Evolutionary conservation across 108 stramenopile genomes (phyloP).

Genomic region (Conticribra weissflogii): DNA sequence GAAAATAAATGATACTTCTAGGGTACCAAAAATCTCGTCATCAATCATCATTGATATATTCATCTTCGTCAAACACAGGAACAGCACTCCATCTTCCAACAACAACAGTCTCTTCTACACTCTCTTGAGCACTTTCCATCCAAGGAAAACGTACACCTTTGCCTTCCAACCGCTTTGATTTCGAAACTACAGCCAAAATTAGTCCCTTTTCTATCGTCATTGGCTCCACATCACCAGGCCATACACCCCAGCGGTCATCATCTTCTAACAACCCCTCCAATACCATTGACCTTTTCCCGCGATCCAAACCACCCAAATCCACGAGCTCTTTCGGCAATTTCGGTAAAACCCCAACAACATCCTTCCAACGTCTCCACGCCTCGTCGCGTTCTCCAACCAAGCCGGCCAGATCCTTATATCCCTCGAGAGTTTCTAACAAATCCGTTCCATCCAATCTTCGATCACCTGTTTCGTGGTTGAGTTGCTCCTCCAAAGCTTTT

Average conservation of each 20-base stretch:
- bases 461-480: conserved; percentile 73
- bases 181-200: conserved; percentile 24
- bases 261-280: conserved; percentile 8
- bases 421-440: conserved; percentile 49
- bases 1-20: no score
- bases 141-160: conserved; percentile 17
- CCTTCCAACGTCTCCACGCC: conserved; percentile 29
- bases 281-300: neutral
- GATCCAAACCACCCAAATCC: neutral
- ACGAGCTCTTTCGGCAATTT: no score
- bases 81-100: conserved; percentile 43
- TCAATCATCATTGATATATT: neutral
- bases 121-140: conserved; percentile 7
- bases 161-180: neutral
- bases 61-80: conserved; percentile 21
- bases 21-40: no score
- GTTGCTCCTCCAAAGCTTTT: conserved; percentile 42
- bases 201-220: conserved; percentile 34
- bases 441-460: conserved; percentile 75
- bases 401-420: conserved; percentile 51
- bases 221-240: conserved; percentile 40
- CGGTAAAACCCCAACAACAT: conserved; percentile 48
- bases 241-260: conserved; percentile 37
- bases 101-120: conserved; percentile 13
- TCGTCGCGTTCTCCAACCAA: conserved; percentile 53